phyloP scores from a whole-genome alignment of 257 asterid genomes.

The Solanum rostratum region DNA sequence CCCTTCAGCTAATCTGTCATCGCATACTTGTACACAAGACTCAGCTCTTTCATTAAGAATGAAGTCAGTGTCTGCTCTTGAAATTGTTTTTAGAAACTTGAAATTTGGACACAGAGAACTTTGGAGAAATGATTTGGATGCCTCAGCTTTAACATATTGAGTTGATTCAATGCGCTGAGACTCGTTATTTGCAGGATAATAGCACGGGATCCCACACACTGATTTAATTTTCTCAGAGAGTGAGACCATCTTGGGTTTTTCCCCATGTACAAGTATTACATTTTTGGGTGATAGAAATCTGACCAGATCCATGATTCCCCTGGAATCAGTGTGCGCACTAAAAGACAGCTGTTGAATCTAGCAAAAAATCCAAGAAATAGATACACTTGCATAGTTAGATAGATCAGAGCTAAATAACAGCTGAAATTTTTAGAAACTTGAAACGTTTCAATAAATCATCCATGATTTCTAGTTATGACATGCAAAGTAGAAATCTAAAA shows the following conservation, averaged over 20 bases:
- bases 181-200: slow-evolving; percentile 64
- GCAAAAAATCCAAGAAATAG: neutral
- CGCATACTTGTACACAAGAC: slow-evolving; percentile 36
- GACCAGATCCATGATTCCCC: slow-evolving; percentile 88
- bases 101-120: slow-evolving; percentile 59
- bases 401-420: neutral
- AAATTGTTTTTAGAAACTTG: slow-evolving; percentile 31
- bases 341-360: slow-evolving; percentile 45
- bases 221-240: slow-evolving; percentile 45
- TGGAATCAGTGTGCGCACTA: slow-evolving; percentile 91
- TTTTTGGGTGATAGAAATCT: slow-evolving; percentile 81
- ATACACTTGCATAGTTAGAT: neutral
- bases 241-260: slow-evolving; percentile 62
- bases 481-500: neutral
- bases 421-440: neutral
- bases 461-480: neutral
- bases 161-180: slow-evolving; percentile 42
- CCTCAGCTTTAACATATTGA: slow-evolving; percentile 40
- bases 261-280: slow-evolving; percentile 81
- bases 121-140: slow-evolving; percentile 43
- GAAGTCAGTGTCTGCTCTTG: slow-evolving; percentile 5
- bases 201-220: slow-evolving; percentile 50
- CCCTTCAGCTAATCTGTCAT: slow-evolving; percentile 66
- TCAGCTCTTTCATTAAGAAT: slow-evolving; percentile 6
- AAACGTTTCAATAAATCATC: neutral